These are phyloP conservation scores for Aspergillus heteromorphus DNA, from an alignment of 495 filamentous ascomycete species.

Conservation along the genomic window DNA sequence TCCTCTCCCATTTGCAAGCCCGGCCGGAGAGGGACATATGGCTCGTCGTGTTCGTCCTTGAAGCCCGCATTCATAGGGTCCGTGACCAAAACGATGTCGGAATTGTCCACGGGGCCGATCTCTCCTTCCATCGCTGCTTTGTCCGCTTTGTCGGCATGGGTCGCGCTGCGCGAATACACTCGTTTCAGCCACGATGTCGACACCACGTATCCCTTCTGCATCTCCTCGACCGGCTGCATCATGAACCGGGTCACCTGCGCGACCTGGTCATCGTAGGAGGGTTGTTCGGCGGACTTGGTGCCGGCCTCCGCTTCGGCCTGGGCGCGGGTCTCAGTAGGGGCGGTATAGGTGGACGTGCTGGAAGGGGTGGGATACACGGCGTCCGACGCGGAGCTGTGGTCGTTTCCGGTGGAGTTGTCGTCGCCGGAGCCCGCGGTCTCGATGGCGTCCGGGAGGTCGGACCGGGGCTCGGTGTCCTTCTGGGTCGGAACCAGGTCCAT, in stretches of 20 bases:
- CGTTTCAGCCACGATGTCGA: conserved; percentile 73
- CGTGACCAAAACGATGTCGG: conserved; percentile 51
- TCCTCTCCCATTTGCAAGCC: conserved; percentile 60
- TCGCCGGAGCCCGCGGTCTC: conserved; percentile 21
- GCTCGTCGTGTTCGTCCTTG: conserved; percentile 49
- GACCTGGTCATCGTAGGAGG: conserved; percentile 74
- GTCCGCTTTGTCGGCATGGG: conserved; percentile 46
- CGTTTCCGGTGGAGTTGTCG: conserved; percentile 17
- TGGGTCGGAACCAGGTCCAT: conserved; percentile 17
- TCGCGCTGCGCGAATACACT: conserved; percentile 62
- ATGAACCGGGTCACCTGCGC: conserved; percentile 56
- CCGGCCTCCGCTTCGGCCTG: conserved; percentile 15
- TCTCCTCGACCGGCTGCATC: conserved; percentile 52
- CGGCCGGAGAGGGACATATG: conserved; percentile 71
- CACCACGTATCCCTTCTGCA: conserved; percentile 70
- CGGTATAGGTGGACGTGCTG: conserved; percentile 26
- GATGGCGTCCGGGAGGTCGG: conserved; percentile 16
- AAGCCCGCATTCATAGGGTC: conserved; percentile 34
- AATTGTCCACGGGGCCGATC: conserved; percentile 84
- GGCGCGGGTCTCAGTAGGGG: conserved; percentile 14
- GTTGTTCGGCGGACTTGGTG: conserved; percentile 23
- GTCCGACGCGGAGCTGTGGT: conserved; percentile 15
- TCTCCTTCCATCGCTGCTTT: conserved; percentile 59
- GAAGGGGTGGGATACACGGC: conserved; percentile 28
- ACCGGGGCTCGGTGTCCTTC: conserved; percentile 19